Base-by-base conservation (phyloP, 352 stramenopile species). In the Saprolegnia diclina region DNA sequence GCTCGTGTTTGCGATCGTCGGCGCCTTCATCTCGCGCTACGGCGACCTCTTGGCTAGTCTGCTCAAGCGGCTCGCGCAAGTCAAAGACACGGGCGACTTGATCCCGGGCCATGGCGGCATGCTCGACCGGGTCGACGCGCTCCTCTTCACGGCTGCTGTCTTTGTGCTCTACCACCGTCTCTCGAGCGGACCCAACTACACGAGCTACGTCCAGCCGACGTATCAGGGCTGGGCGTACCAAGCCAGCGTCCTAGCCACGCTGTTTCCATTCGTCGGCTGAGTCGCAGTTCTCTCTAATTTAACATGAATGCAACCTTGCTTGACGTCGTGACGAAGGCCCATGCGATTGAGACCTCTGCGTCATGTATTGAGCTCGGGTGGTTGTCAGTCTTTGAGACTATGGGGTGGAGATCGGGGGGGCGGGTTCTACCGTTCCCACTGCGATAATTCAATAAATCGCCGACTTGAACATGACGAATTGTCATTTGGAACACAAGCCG, bases 81-180 rank as follows among this genome's bases (percentile, higher is more conserved):
- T 98, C 37, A 98, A 98, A 77, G 92, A 98, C 74, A 97, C 95
- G 65, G 95, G 94, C 4, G 88, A 91, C 71, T 75, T 98, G 22
- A 96, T 98, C 73, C 95, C 95, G 11, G 95, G 97, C 67, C 94
- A 98, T 72, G 95, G 95, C 40, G 95, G 95, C 45, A 88, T 98
- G 59, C 81, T 99, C 44, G 95, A 99, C 72, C 86, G 94, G 44
- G 92, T 98, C 26, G 94, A 99, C 71, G 96, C 90, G 54, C 95
- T 98, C 61, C 94, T 98, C 66, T 98, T 98, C 70, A 79, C 80
- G 4, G 79, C 77, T 22, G 65, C 87, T 5, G 81, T 89, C 26
- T 90, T 89, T 18, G 55, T 37, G 16, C 35, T 63, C 29, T 63
- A 45, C 35, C 55, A 63, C 16, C 35, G 55, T 18, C 11, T 48